Conservation (phyloP, 2,329 filamentous ascomycete genomes). For the Biscogniauxia mediterranea region DNA sequence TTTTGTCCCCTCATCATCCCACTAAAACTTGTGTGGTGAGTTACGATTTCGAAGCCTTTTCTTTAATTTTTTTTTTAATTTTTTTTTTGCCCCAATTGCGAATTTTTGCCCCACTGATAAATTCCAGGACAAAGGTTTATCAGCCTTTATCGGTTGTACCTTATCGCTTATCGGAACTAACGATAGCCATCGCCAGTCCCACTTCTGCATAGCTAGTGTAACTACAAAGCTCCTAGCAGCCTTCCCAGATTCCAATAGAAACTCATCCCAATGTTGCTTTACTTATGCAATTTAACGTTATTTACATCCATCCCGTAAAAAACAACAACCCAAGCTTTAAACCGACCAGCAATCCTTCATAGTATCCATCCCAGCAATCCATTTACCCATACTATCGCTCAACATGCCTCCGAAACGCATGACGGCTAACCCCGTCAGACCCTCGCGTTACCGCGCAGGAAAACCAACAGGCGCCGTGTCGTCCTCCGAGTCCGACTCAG, state of each 20-base stretch:
- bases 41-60: background rate
- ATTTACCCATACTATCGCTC: background rate
- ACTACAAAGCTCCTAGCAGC: background rate
- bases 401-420: conserved; percentile 75
- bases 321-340: background rate
- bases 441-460: conserved; percentile 80
- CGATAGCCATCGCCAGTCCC: background rate
- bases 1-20: background rate
- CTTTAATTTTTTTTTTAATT: too few relatives aligned
- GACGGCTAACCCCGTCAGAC: conserved; percentile 84
- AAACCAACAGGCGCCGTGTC: conserved; percentile 63
- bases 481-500: conserved; percentile 49
- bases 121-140: background rate
- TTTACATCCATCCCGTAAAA: background rate
- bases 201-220: background rate
- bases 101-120: background rate
- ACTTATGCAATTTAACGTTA: background rate
- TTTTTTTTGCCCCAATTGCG: too few relatives aligned
- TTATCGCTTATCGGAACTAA: background rate
- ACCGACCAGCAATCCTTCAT: background rate
- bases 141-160: background rate
- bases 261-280: background rate
- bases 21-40: background rate
- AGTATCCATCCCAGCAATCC: background rate
- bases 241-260: too few relatives aligned